Conservation (phyloP, 202 grass and related monocot species). For the Setaria italica region DNA sequence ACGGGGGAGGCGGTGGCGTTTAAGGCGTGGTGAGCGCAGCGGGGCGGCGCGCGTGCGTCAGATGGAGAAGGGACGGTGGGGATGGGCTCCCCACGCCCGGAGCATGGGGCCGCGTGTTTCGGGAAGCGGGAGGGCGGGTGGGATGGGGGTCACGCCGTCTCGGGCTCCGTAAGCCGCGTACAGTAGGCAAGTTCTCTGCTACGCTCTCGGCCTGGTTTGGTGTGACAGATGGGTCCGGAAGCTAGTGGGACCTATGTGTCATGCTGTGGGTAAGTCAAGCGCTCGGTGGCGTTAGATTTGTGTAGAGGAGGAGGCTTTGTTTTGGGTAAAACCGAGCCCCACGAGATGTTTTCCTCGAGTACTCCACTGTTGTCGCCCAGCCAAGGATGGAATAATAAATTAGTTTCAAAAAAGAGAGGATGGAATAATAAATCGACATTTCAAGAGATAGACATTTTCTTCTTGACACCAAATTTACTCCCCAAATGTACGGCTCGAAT, state of each 20-base stretch:
- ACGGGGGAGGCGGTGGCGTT: constrained; percentile 24
- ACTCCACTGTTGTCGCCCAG: not conserved
- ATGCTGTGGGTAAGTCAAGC: rapidly evolving
- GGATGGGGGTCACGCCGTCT: constrained; percentile 28
- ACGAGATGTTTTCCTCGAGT: constrained; percentile 41
- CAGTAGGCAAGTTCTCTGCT: not conserved
- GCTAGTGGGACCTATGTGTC: rapidly evolving
- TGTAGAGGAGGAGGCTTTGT: not conserved
- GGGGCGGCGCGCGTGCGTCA: not conserved
- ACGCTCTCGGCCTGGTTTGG: too few species aligned
- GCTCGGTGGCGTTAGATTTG: not conserved
- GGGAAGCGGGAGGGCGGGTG: constrained; percentile 31
- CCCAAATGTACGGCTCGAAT: not conserved
- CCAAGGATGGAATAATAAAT: not conserved
- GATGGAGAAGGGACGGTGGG: constrained; percentile 12
- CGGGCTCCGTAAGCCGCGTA: constrained; percentile 25
- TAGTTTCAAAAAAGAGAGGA: too few species aligned
- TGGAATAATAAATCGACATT: not conserved
- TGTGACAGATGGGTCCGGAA: not conserved
- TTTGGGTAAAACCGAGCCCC: not conserved
- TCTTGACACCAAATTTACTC: not conserved
- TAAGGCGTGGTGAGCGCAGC: not conserved
- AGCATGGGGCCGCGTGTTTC: constrained; percentile 48
- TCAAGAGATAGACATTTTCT: not conserved
- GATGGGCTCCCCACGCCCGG: not conserved